Percentiles rank a stretch among this genome's conserved stretches.
phyloP scores from a whole-genome alignment of 2,329 filamentous ascomycete genomes.

The Fusarium sambucinum region DNA sequence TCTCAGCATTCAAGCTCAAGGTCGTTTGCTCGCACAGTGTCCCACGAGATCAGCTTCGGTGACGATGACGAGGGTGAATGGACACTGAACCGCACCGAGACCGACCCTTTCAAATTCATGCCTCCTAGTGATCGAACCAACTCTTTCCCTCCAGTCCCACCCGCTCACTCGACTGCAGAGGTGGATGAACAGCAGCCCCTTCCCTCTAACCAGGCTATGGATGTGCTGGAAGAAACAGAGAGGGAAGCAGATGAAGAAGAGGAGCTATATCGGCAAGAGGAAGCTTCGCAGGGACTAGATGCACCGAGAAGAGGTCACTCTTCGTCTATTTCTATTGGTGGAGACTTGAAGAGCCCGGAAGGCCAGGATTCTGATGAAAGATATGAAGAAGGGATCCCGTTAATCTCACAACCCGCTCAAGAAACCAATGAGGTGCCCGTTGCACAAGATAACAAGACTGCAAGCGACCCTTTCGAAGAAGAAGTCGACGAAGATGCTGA shows the following conservation, averaged over 20 bases:
- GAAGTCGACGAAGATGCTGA: slow-evolving; percentile 67
- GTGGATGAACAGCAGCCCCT: slow-evolving; percentile 55
- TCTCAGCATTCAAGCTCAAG: slow-evolving; percentile 70
- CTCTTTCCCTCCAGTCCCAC: slow-evolving; percentile 71
- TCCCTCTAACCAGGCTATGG: slow-evolving; percentile 64
- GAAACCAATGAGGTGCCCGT: slow-evolving; percentile 6
- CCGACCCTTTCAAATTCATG: slow-evolving; percentile 72
- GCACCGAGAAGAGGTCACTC: slow-evolving; percentile 40
- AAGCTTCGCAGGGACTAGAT: slow-evolving; percentile 21
- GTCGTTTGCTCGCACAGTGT: slow-evolving; percentile 74
- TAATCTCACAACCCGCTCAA: slow-evolving; percentile 60
- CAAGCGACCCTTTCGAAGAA: slow-evolving; percentile 57
- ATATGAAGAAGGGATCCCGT: slow-evolving; percentile 77
- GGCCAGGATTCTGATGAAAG: slow-evolving; percentile 66
- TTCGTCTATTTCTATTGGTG: slow-evolving; percentile 57
- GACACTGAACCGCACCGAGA: slow-evolving; percentile 63
- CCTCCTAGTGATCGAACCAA: slow-evolving; percentile 69
- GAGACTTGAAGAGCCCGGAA: slow-evolving; percentile 56
- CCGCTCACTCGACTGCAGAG: slow-evolving; percentile 49
- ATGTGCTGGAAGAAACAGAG: slow-evolving; percentile 66
- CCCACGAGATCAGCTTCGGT: slow-evolving; percentile 70
- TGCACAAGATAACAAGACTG: slow-evolving; percentile 39
- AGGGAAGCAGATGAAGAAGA: slow-evolving; percentile 60
- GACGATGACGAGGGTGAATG: slow-evolving; percentile 73
- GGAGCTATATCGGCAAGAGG: slow-evolving; percentile 49